phyloP scores from a whole-genome alignment of 2,329 filamentous ascomycete species.

The Apiospora koreana region DNA sequence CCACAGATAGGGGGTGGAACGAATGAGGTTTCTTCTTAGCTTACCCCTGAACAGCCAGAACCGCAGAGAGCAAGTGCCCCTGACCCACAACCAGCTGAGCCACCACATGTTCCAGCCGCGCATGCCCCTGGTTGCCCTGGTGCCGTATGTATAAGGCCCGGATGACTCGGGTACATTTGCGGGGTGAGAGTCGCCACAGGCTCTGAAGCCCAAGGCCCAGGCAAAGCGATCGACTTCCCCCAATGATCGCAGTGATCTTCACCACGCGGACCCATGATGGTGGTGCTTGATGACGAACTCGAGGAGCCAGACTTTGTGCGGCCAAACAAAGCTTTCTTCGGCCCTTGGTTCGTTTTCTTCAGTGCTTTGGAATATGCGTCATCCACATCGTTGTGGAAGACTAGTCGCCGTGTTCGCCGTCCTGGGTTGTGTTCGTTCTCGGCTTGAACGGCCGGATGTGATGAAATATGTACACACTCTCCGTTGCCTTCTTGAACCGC shows the following conservation, averaged over 20 bases:
- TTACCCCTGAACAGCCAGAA: conserved; percentile 7
- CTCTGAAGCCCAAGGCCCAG: conserved; percentile 13
- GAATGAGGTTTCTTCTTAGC: neutral
- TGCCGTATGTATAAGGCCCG: conserved; percentile 11
- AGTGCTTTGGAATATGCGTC: neutral
- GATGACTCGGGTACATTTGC: conserved; percentile 11
- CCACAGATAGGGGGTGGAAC: too few relatives aligned
- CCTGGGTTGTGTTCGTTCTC: neutral
- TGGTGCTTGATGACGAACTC: neutral
- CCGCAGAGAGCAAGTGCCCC: conserved; percentile 7
- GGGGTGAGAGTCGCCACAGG: conserved; percentile 7
- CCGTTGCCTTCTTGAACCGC: neutral
- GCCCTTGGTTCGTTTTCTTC: conserved; percentile 11
- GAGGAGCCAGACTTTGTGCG: conserved; percentile 9
- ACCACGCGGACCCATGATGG: conserved; percentile 12
- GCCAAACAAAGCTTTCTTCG: conserved; percentile 3
- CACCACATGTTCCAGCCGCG: conserved; percentile 14
- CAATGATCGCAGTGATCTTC: conserved; percentile 11
- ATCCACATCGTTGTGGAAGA: conserved; percentile 15
- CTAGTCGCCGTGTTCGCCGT: conserved; percentile 7
- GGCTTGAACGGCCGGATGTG: conserved; percentile 11
- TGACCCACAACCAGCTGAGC: conserved; percentile 12
- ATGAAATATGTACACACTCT: conserved; percentile 11
- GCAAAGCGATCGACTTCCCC: conserved; percentile 11
- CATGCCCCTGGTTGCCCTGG: conserved; percentile 10